Conservation (phyloP, 2,329 filamentous ascomycete genomes). For the Lasiodiplodia theobromae region DNA sequence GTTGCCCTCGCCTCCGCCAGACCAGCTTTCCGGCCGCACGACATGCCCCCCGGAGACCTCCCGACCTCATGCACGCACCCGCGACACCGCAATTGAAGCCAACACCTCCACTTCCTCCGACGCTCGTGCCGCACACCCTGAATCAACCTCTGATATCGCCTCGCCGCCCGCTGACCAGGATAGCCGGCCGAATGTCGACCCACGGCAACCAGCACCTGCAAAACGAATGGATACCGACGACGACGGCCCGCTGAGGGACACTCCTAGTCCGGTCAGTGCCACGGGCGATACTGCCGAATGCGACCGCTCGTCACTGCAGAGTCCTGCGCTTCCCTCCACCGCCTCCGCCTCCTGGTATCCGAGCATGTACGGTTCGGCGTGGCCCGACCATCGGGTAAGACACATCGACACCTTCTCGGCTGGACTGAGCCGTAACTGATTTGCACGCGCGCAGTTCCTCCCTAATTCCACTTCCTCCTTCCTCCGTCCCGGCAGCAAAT, state of each 20-base stretch:
- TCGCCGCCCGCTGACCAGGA: slow-evolving; percentile 41
- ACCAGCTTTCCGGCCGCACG: slow-evolving; percentile 54
- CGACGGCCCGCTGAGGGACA: slow-evolving; percentile 46
- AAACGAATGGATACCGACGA: slow-evolving; percentile 43
- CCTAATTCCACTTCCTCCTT: slow-evolving; percentile 85
- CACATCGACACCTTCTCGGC: not conserved
- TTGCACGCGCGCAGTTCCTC: slow-evolving; percentile 61
- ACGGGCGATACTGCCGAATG: slow-evolving; percentile 43
- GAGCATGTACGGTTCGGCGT: slow-evolving; percentile 41
- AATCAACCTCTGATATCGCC: slow-evolving; percentile 33
- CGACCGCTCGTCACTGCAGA: slow-evolving; percentile 43
- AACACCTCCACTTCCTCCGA: slow-evolving; percentile 16
- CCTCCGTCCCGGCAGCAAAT: slow-evolving; percentile 85
- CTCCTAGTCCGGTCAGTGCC: slow-evolving; percentile 47
- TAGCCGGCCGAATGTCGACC: slow-evolving; percentile 33
- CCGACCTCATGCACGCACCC: slow-evolving; percentile 35
- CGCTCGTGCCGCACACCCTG: slow-evolving; percentile 11
- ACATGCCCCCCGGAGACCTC: slow-evolving; percentile 59
- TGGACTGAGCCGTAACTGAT: slow-evolving; percentile 34
- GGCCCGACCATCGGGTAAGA: slow-evolving; percentile 44
- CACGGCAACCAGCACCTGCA: slow-evolving; percentile 36
- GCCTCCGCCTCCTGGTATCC: slow-evolving; percentile 32
- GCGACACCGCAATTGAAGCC: slow-evolving; percentile 20
- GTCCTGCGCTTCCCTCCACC: slow-evolving; percentile 41
- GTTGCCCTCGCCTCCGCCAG: slow-evolving; percentile 48